Base-by-base conservation (phyloP, 495 filamentous ascomycete genomes). In the Bacidia gigantensis region DNA sequence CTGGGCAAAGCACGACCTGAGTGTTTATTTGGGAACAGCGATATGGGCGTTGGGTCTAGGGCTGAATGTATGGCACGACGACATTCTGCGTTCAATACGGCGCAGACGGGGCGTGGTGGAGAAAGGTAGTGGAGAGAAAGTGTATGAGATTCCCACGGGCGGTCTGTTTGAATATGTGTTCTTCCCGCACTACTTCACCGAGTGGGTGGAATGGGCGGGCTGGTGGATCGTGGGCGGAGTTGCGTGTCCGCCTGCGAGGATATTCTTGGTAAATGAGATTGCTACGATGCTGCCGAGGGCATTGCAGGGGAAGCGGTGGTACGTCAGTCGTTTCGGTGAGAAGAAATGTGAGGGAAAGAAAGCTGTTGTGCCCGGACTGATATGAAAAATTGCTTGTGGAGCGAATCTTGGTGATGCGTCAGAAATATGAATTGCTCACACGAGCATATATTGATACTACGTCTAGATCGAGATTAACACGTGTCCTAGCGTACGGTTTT, bases 201-300 rank as follows among this genome's bases (percentile, higher is more conserved):
- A 98, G 73, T 98, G 92, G 92, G 65, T 94, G 46, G 93, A 98
- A 69, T 97, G 93, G 92, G 60, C 74, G n/a, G 92, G 92, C 0
- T 98, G 87, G 60, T 88, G 79, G 65, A 76, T 95, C 53, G 68
- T 77, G 17, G 79, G 72, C 59, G 73, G 72, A 53, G 61, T 78
- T 63, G 72, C 75, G 18, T 80, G 77, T 67, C 58, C 77, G 49
- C 92, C 92, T 1, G 89, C 86, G 24, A 67, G 89, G 52, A 70
- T 72, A 18, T 98, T 97, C 64, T 57, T 94, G 52, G 46, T 93
- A 12, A 96, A 96, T 63, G 88, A 95, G 62, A 70, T 98, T 42
- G 68, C 81, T 3, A 84, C 87, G 26, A 96, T 97, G 92, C 62
- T 93, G 57, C 90, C 92, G 10, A 76, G 92, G 64, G 92, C 92